Evolutionary conservation across 768 basidiomycete genomes (phyloP).

Genomic region (Agrocybe praecox): DNA sequence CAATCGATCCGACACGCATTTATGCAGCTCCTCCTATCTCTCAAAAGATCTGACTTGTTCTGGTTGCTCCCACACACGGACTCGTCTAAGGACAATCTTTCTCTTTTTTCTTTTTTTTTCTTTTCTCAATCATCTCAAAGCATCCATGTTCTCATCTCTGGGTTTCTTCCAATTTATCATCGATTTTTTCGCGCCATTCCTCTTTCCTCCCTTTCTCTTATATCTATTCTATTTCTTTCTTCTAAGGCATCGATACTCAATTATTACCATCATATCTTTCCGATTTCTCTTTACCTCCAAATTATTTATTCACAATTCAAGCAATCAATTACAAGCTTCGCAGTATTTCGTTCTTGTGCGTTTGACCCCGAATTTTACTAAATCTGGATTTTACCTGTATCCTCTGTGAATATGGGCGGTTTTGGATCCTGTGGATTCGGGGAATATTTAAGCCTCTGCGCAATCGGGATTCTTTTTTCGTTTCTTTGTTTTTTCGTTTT

Average conservation of each 20-base stretch:
- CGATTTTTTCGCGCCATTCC: constrained; percentile 1
- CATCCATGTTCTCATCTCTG: constrained; percentile 14
- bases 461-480: not conserved
- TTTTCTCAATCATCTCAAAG: constrained; percentile 11
- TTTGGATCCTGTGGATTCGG: not conserved
- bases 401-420: not conserved
- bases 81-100: constrained; percentile 10
- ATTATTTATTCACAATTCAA: not conserved
- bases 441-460: not conserved
- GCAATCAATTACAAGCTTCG: constrained; percentile 1
- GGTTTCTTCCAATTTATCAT: constrained; percentile 8
- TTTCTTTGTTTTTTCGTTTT: not conserved
- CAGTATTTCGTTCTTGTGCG: not conserved
- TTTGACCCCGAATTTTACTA: not conserved
- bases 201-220: constrained; percentile 3
- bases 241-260: not conserved
- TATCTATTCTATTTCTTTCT: not conserved
- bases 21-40: not conserved
- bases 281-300: constrained; percentile 4
- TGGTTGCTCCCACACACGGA: constrained; percentile 8
- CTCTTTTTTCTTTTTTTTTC: not conserved
- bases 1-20: not conserved
- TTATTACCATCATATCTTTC: constrained; percentile 2
- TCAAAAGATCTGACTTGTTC: not conserved
- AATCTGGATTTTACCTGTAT: not conserved